Evolutionary conservation across 768 basidiomycete species (phyloP), one percentile per base, ranked within the genome.

Genomic region (Nidula microcarpa): DNA sequence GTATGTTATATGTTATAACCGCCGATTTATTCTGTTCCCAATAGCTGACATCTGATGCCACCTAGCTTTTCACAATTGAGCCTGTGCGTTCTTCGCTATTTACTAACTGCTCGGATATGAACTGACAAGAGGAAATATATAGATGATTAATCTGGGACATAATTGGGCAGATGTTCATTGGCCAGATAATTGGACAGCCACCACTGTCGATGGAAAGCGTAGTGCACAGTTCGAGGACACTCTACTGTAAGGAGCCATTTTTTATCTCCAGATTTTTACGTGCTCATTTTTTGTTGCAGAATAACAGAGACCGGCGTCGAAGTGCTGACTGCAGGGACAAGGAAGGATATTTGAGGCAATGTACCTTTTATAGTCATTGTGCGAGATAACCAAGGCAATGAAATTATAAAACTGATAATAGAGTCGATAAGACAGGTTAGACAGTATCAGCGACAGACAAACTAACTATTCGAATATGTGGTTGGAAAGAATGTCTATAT

Each of bases 221-320:
- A 94, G 91, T 55, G 97, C 97, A 1, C 97, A 99, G 64, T 99
- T 98, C 65, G 97, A 99, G 68, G 97, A 99, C 63, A 98, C 96
- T 1, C 74, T 99, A 35, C 69, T 99, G 94, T 95, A 63, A 61
- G 93, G 81, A 37, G 48, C n/a, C 36, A 23, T 43, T 44, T 47
- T 30, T 47, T 13, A 44, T 23, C 44, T 3, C 23, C 14, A 17
- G 9, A 50, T 16, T 50, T 9, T 10, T 16, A 18, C 10, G 6
- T 47, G 36, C 14, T 43, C 59, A 43, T 36, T 35, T 44, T 46
- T 23, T 36, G 43, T 49, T 30, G 6, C 63, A 97, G 94, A 50
- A 86, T 98, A 61, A 97, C 94, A 32, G 94, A 94, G 61, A 88
- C 84, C 17, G 94, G 94, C 3, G 87, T 88, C 33, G 94, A 98